Percentiles rank a stretch among this genome's conserved stretches.
These are phyloP conservation scores for Penicillium hordei DNA, from an alignment of 2,329 filamentous ascomycete species.

Conservation along the genomic window DNA sequence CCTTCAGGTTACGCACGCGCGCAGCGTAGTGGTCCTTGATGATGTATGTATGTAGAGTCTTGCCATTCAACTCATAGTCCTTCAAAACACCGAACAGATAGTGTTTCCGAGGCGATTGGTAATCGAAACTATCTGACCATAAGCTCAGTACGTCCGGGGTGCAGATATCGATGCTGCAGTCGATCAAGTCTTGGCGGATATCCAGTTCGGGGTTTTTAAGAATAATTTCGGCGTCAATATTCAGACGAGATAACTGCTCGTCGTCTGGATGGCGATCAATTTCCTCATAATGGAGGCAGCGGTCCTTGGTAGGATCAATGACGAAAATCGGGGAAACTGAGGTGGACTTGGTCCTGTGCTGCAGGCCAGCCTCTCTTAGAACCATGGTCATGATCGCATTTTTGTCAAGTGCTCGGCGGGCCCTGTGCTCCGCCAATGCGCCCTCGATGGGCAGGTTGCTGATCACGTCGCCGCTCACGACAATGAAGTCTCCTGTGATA, in stretches of 20 bases:
- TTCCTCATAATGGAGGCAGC: constrained; percentile 93
- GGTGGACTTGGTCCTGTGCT: constrained; percentile 74
- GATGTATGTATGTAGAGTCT: constrained; percentile 92
- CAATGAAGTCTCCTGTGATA: constrained; percentile 85
- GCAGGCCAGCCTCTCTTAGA: constrained; percentile 71
- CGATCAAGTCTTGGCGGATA: constrained; percentile 81
- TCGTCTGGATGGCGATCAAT: constrained; percentile 64
- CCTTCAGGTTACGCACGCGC: constrained; percentile 77
- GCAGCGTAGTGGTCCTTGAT: constrained; percentile 81
- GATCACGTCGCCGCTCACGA: constrained; percentile 90
- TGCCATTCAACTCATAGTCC: constrained; percentile 94
- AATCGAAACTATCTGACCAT: constrained; percentile 98
- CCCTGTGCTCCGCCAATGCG: constrained; percentile 74
- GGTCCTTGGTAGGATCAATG: constrained; percentile 73
- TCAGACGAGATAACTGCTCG: constrained; percentile 53
- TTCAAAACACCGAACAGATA: constrained; percentile 92
- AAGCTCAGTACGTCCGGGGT: constrained; percentile 91
- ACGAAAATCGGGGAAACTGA: constrained; percentile 80
- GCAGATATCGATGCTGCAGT: constrained; percentile 95
- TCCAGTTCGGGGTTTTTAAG: constrained; percentile 73
- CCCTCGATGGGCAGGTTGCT: constrained; percentile 83
- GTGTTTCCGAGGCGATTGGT: constrained; percentile 82
- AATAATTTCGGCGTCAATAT: constrained; percentile 77
- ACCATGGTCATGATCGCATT: constrained; percentile 99
- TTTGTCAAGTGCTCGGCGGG: constrained; percentile 77